These are phyloP conservation scores for Ganoderma boninense DNA, from an alignment of 1,284 basidiomycete genomes.

Conservation along the genomic window DNA sequence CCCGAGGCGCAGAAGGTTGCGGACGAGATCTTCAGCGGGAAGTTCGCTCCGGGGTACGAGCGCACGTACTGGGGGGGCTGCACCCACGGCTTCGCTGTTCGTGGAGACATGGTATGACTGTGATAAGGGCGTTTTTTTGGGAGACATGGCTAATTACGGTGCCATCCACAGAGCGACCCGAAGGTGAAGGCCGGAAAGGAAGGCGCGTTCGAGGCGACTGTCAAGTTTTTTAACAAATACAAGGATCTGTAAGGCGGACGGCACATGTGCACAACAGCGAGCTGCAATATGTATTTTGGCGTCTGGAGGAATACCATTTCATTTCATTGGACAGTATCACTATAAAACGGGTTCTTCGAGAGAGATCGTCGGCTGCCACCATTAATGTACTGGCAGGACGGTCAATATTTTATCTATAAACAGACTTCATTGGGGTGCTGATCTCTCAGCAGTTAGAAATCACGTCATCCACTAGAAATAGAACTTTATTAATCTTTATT, in stretches of 20 bases:
- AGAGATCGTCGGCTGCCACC: too few species aligned
- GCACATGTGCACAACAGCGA: neutral
- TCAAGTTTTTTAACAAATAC: conserved; percentile 46
- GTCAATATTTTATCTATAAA: too few species aligned
- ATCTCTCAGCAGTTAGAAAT: too few species aligned
- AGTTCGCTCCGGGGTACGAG: conserved; percentile 33
- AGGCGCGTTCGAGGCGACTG: conserved; percentile 49
- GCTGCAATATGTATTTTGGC: neutral
- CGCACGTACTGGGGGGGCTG: conserved; percentile 55
- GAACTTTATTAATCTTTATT: too few species aligned
- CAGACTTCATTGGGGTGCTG: too few species aligned
- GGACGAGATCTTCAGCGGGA: conserved; percentile 20
- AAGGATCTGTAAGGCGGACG: conserved; percentile 6
- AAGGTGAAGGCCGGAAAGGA: conserved; percentile 48
- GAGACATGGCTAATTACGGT: neutral
- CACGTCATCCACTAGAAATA: too few species aligned
- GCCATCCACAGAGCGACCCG: conserved; percentile 44
- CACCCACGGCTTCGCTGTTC: conserved; percentile 61
- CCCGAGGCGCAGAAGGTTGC: conserved; percentile 22
- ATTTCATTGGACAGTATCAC: neutral
- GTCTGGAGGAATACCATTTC: neutral
- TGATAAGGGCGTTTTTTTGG: neutral
- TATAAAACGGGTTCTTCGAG: too few species aligned
- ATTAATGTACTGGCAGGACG: too few species aligned
- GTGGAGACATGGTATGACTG: conserved; percentile 42